Evolutionary conservation across 169 alveolate species (phyloP), one percentile per base, ranked within the genome.

Genomic region (Plasmodium gallinaceum): DNA sequence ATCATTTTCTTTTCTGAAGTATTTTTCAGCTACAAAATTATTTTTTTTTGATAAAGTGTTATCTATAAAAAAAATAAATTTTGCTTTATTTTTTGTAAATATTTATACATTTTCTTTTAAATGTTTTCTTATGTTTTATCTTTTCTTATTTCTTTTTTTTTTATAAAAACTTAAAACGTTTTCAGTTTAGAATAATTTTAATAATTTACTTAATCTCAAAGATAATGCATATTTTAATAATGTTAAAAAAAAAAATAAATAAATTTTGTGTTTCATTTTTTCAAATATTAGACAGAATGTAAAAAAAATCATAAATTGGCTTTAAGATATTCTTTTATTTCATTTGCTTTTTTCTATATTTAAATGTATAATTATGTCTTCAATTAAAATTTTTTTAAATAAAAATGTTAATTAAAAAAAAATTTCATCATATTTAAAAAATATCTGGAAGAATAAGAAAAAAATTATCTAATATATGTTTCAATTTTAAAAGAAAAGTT

Each of bases 151-250:
- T 51, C 20, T n/a, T 52, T 52, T 52, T 16, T 52, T 32, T 32
- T 32, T 32, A 32, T 32, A 32, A 32, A 4, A 32, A 32, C 4
- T 32, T 32, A 32, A 32, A 32, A 32, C 39, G 39, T 32, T 32
- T 32, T 32, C 4, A 32, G 4, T 32, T 32, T 32, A 1, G 39
- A 32, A 32, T 32, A 32, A 32, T 32, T 32, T 32, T 32, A 32
- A 32, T 32, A 32, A 32, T 61, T 76, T 62, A 76, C 88, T 76
- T 76, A 46, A 42, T 45, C 64, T 42, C 37, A 39, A 64, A 12
- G 88, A 76, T 12, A 76, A 14, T 24, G 24, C 66, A 76, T 65
- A 76, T 48, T 51, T 64, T 57, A 76, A 54, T 22, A 52, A 37
- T 32, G 7, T 65, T 62, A 76, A 76, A 62, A 76, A 32, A 68